Evolutionary conservation across 2,329 filamentous ascomycete genomes (phyloP).

Genomic region (Aspergillus intermedius): DNA sequence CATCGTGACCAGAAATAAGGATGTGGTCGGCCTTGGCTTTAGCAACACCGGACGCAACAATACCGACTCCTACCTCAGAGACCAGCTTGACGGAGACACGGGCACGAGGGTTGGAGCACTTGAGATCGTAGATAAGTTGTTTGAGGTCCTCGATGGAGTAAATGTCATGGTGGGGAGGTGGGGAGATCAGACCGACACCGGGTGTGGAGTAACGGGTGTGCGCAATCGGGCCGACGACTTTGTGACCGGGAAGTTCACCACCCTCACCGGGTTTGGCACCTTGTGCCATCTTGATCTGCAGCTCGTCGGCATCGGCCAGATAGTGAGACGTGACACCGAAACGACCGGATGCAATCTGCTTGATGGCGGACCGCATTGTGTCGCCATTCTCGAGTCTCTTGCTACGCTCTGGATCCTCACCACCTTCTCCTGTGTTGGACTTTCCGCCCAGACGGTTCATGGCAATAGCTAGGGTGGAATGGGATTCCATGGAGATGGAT

Average conservation of each 20-base stretch:
- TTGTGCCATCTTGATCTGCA: slow-evolving; percentile 99
- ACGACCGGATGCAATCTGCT: slow-evolving; percentile 91
- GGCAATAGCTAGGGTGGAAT: slow-evolving; percentile 88
- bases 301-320: slow-evolving; percentile 86
- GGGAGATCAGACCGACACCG: slow-evolving; percentile 91
- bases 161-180: slow-evolving; percentile 94
- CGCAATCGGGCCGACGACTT: slow-evolving; percentile 89
- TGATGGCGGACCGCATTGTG: slow-evolving; percentile 95
- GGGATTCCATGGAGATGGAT: slow-evolving; percentile 96
- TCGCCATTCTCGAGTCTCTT: slow-evolving; percentile 83
- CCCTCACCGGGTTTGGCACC: slow-evolving; percentile 96
- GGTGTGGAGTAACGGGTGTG: slow-evolving; percentile 93
- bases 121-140: slow-evolving; percentile 94
- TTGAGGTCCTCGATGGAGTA: slow-evolving; percentile 98
- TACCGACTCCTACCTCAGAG: slow-evolving; percentile 93
- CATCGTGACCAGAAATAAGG: slow-evolving; percentile 91
- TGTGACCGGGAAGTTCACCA: slow-evolving; percentile 93
- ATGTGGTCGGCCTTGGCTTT: slow-evolving; percentile 98
- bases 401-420: slow-evolving; percentile 88
- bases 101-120: slow-evolving; percentile 88
- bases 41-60: slow-evolving; percentile 92
- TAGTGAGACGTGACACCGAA: slow-evolving; percentile 96
- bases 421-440: slow-evolving; percentile 96
- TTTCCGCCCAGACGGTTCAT: slow-evolving; percentile 97
- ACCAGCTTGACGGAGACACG: slow-evolving; percentile 96